Conservation (phyloP, 31 red algal genomes). For the Endocladia muricata region DNA sequence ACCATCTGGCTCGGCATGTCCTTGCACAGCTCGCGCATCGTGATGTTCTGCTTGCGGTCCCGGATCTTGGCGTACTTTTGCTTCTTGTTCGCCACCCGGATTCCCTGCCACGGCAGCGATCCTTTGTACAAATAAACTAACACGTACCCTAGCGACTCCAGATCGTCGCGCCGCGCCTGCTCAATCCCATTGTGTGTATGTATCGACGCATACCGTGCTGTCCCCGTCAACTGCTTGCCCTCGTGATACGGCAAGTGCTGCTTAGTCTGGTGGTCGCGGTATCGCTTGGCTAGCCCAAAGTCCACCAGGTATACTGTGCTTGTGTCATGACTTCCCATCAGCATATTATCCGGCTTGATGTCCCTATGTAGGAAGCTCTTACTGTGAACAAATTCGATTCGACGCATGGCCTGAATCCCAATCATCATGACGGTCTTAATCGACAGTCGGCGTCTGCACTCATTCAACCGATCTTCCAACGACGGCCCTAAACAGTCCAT, state of each 20-base stretch:
- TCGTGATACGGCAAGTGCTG: constrained; percentile 96
- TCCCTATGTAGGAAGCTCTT: constrained; percentile 91
- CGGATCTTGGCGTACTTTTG: constrained; percentile 97
- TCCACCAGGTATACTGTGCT: constrained; percentile 93
- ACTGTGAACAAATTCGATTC: constrained; percentile 96
- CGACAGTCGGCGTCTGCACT: constrained; percentile 91
- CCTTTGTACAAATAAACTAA: constrained; percentile 98
- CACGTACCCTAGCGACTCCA: constrained; percentile 97
- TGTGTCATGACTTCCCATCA: constrained; percentile 88
- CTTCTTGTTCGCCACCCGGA: constrained; percentile 94
- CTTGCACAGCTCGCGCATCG: constrained; percentile 85
- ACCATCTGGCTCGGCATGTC: constrained; percentile 83
- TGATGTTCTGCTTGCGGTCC: constrained; percentile 86
- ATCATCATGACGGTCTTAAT: constrained; percentile 97
- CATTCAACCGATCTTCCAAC: constrained; percentile 96
- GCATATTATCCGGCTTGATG: constrained; percentile 99
- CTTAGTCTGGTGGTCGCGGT: constrained; percentile 90
- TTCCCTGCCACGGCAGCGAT: constrained; percentile 96
- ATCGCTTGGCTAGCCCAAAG: constrained; percentile 97
- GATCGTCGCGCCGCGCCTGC: constrained; percentile 91
- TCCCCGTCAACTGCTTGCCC: constrained; percentile 98
- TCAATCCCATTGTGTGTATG: constrained; percentile 98
- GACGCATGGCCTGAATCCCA: constrained; percentile 91
- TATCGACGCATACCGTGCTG: constrained; percentile 96
- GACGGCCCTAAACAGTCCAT: constrained; percentile 93